These are phyloP conservation scores for Cladosporium sp. DNA, from an alignment of 2,329 filamentous ascomycete genomes.

Conservation along the genomic window DNA sequence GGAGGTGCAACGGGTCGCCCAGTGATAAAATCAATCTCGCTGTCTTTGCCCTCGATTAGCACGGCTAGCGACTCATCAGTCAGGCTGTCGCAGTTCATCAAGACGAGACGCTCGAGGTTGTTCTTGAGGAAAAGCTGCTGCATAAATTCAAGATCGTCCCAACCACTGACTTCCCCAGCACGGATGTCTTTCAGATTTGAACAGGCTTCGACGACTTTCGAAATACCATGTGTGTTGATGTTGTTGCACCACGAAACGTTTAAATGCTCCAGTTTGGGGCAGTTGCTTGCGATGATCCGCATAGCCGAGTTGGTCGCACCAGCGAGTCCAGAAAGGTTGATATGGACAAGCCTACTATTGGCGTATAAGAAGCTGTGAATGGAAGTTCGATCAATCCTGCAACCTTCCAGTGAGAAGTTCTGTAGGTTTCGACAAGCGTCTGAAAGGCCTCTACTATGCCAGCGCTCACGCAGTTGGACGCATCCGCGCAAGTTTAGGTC, in stretches of 20 bases:
- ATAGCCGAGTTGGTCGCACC: slow-evolving; percentile 81
- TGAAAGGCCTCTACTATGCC: slow-evolving; percentile 73
- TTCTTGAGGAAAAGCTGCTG: slow-evolving; percentile 76
- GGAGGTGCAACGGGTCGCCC: slow-evolving; percentile 73
- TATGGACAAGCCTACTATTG: slow-evolving; percentile 75
- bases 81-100: slow-evolving; percentile 77
- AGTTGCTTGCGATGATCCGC: slow-evolving; percentile 80
- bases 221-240: slow-evolving; percentile 75
- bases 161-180: slow-evolving; percentile 77
- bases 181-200: slow-evolving; percentile 73
- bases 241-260: slow-evolving; percentile 94
- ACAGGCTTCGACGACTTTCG: slow-evolving; percentile 71
- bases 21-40: slow-evolving; percentile 78
- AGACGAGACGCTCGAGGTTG: slow-evolving; percentile 74
- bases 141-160: slow-evolving; percentile 72
- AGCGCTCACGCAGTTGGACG: slow-evolving; percentile 81
- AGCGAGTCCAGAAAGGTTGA: slow-evolving; percentile 81
- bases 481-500: slow-evolving; percentile 90
- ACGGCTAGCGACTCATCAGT: slow-evolving; percentile 71
- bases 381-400: slow-evolving; percentile 75
- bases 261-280: slow-evolving; percentile 76
- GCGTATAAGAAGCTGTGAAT: slow-evolving; percentile 77
- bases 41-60: slow-evolving; percentile 73
- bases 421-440: slow-evolving; percentile 83
- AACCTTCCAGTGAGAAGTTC: slow-evolving; percentile 85